phyloP scores from a whole-genome alignment of 805 yeast species.

The Lachancea lanzarotensis region DNA sequence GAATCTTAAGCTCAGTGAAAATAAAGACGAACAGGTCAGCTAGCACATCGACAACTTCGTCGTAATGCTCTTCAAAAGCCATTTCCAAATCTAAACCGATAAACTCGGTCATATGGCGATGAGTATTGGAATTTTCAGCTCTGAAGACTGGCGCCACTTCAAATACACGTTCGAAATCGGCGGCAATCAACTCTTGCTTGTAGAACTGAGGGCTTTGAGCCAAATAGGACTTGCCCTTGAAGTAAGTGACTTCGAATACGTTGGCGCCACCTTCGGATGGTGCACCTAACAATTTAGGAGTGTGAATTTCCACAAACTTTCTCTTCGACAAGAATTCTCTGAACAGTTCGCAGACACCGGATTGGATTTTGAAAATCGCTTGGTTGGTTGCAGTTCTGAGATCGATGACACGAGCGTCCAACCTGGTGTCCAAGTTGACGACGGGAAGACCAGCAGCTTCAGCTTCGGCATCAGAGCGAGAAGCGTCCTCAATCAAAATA shows the following conservation, averaged over 20 bases:
- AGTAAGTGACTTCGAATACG: conserved; percentile 89
- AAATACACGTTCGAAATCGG: conserved; percentile 93
- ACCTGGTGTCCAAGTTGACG: conserved; percentile 92
- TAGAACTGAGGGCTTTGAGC: conserved; percentile 98
- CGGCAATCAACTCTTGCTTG: conserved; percentile 96
- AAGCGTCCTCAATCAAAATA: conserved; percentile 91
- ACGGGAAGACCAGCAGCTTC: conserved; percentile 87
- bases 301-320: conserved; percentile 85
- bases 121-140: conserved; percentile 98
- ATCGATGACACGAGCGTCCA: conserved; percentile 93
- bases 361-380: conserved; percentile 90
- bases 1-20: conserved; percentile 71
- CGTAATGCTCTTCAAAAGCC: conserved; percentile 97
- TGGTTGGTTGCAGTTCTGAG: conserved; percentile 95
- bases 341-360: conserved; percentile 83
- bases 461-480: conserved; percentile 91
- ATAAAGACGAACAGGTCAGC: conserved; percentile 79
- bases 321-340: conserved; percentile 70
- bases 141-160: conserved; percentile 98
- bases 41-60: conserved; percentile 67
- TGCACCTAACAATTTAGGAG: conserved; percentile 92
- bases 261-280: conserved; percentile 98
- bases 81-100: conserved; percentile 96
- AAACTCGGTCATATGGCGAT: conserved; percentile 98
- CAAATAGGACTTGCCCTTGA: conserved; percentile 85